Base-by-base conservation (phyloP, 1,139 yeast species). In the Chernovozyma aurita region DNA sequence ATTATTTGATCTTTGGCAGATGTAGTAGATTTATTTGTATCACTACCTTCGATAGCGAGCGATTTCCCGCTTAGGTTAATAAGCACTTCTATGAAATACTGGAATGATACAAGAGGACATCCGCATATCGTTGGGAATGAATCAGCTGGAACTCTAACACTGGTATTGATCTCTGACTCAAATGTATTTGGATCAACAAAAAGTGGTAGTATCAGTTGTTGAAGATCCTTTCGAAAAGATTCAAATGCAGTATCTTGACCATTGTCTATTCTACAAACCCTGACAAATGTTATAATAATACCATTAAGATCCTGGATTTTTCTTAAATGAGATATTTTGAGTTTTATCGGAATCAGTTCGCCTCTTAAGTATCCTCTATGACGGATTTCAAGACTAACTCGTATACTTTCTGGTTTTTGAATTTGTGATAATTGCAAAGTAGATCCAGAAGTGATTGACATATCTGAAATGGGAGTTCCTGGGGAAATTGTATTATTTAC, bases 121-220 rank as follows among this genome's bases (percentile, higher is more conserved):
- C 85, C 85, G 28, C 76, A 72, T 12, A 87, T 83, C 0, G 95
- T 85, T 0, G 96, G 95, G 53, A 88, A 86, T 1, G 86, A 80
- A 48, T 88, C 96, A 0, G 85, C 77, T 0, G 97, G 96, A 0
- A 88, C 80, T 42, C 81, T 66, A 18, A 88, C 59, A 32, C 77
- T 75, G 1, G 90, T 76, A 28, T 76, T 75, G 4, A 83, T 70
- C 30, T 76, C 81, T 24, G 80, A 71, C 24, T 69, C 61, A 32
- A 79, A 65, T 0, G 84, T 72, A 5, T 54, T 64, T 1, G 94
- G 90, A 52, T 86, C 92, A 17, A 86, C 78, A 45, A 78, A 81
- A n/a, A 88, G 60, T 1, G 96, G 95, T 1, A 85, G 70, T 1
- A 87, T 73, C 32, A 77, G 72, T 57, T 88, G 97, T 28, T 83